phyloP scores from a whole-genome alignment of 306 rosid genomes.

The Dicorynia guianensis region DNA sequence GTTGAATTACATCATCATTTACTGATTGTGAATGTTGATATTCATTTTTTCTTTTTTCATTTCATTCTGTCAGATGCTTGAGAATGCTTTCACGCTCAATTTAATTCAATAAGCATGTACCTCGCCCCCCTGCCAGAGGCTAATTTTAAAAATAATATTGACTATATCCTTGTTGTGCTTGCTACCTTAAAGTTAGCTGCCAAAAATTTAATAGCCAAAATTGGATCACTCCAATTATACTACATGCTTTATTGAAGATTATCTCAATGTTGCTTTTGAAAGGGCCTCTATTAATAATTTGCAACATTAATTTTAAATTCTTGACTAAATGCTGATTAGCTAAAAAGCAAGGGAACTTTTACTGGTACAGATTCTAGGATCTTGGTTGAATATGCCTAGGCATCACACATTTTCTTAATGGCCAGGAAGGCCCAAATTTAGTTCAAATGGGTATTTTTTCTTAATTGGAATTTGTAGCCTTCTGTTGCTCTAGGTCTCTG shows the following conservation, averaged over 20 bases:
- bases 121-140: background rate
- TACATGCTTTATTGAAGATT: background rate
- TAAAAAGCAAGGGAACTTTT: conserved; percentile 23
- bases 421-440: background rate
- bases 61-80: conserved; percentile 15
- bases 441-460: background rate
- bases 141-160: background rate
- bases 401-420: background rate
- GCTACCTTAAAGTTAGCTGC: conserved; percentile 28
- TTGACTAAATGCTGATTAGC: conserved; percentile 9
- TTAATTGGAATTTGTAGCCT: background rate
- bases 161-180: background rate
- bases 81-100: background rate
- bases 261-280: conserved; percentile 1
- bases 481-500: conserved; percentile 13
- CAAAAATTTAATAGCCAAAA: background rate
- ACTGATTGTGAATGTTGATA: conserved; percentile 61
- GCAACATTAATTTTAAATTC: background rate
- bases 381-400: conserved; percentile 23
- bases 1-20: conserved; percentile 63
- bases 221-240: conserved; percentile 13
- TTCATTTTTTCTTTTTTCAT: conserved; percentile 35
- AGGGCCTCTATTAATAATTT: conserved; percentile 10
- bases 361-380: background rate
- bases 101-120: background rate